A percentile compares a stretch with the other conserved stretches of the same genome.
phyloP scores from a whole-genome alignment of 495 filamentous ascomycete genomes.

The Penicillium maclennaniae region DNA sequence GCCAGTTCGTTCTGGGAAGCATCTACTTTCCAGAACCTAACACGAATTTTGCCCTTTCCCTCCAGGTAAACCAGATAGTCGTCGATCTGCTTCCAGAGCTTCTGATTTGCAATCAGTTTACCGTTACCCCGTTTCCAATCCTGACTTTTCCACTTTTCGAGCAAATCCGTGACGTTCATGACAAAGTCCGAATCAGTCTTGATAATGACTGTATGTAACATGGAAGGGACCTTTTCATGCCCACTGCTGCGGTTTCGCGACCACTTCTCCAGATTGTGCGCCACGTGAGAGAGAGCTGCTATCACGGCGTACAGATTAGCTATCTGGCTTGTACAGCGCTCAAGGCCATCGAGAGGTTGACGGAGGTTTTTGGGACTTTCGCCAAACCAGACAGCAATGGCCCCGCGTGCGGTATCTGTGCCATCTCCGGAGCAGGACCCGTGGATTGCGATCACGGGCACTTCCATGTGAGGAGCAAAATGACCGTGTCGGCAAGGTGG shows the following conservation, averaged over 20 bases:
- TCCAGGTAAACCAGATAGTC: conserved; percentile 6
- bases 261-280: not conserved
- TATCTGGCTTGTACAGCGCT: conserved; percentile 12
- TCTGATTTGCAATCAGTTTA: conserved; percentile 11
- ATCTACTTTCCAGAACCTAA: conserved; percentile 17
- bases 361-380: not conserved
- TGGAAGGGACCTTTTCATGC: not conserved
- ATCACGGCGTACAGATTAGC: conserved; percentile 17
- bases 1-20: not conserved
- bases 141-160: conserved; percentile 36
- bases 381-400: not conserved
- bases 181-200: conserved; percentile 48
- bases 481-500: not conserved
- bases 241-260: not conserved
- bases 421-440: conserved; percentile 2
- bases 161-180: conserved; percentile 36
- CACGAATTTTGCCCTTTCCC: conserved; percentile 2
- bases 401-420: not conserved
- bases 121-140: conserved; percentile 27
- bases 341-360: not conserved
- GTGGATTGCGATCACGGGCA: not conserved
- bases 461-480: not conserved
- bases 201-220: conserved; percentile 32
- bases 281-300: conserved; percentile 1
- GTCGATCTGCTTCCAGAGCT: conserved; percentile 9